Conservation (phyloP, 208 protist genomes). For the Polymyxa betae region DNA sequence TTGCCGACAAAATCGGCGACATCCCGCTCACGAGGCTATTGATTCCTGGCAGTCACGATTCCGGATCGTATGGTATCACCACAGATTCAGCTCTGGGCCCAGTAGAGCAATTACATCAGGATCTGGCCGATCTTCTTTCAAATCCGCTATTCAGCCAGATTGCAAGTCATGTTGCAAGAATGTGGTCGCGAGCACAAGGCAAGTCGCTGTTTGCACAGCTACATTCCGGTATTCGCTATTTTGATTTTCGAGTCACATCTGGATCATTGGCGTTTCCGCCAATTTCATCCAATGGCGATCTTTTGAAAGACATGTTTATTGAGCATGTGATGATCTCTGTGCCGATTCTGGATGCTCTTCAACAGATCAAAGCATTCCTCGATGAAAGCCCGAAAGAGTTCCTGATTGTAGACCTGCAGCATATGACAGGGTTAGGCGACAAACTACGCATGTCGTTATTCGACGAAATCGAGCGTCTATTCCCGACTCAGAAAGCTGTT, state of each 20-base stretch:
- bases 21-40: neutral
- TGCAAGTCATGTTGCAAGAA: neutral
- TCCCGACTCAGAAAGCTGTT: neutral
- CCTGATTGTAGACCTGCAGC: neutral
- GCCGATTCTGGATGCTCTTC: neutral
- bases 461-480: neutral
- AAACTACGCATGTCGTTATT: neutral
- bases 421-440: neutral
- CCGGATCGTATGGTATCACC: neutral
- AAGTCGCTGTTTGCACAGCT: neutral
- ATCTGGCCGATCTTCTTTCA: neutral
- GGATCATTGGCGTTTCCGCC: slow-evolving; percentile 6
- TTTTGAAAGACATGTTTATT: neutral
- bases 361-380: neutral
- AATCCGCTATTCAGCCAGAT: neutral
- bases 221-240: slow-evolving; percentile 9
- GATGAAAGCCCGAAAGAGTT: neutral
- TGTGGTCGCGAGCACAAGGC: neutral
- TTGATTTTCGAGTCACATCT: neutral
- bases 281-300: neutral
- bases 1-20: neutral
- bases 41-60: neutral
- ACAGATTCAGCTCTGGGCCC: neutral
- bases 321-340: neutral
- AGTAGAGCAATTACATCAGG: neutral